These are phyloP conservation scores for Cytidiella melzeri DNA, from an alignment of 768 basidiomycete genomes.

Conservation along the genomic window DNA sequence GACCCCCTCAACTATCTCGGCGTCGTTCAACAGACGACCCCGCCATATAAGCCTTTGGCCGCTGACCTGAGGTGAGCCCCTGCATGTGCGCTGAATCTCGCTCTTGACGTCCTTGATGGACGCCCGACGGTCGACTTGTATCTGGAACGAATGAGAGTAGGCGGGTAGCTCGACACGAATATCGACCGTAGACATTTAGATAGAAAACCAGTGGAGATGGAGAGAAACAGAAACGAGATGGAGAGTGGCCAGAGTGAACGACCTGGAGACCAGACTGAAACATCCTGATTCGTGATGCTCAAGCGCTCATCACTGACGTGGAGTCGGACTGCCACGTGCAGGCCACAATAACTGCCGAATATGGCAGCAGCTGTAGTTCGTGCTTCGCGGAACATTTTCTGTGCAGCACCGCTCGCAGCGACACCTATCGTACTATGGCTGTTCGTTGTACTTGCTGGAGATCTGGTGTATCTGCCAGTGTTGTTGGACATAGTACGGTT, in stretches of 20 bases:
- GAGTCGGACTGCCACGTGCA: neutral
- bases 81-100: conserved; percentile 53
- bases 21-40: conserved; percentile 59
- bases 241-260: neutral
- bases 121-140: conserved; percentile 41
- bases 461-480: neutral
- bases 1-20: conserved; percentile 56
- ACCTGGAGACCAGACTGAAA: neutral
- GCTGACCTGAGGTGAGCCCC: conserved; percentile 58
- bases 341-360: neutral
- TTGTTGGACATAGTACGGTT: neutral
- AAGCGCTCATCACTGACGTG: neutral
- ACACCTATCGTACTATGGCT: neutral
- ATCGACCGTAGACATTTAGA: conserved; percentile 22
- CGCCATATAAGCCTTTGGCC: conserved; percentile 76
- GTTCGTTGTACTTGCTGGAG: neutral
- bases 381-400: neutral
- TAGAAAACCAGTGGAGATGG: neutral
- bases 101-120: conserved; percentile 63
- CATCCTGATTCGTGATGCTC: no score
- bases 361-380: neutral
- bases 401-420: neutral
- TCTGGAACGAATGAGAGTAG: conserved; percentile 57
- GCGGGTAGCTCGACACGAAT: conserved; percentile 74
- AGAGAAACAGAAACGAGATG: neutral